Evolutionary conservation across 139 green algal genomes (phyloP), one percentile per base, ranked within the genome.

Genomic region (Chlorella ohadii): DNA sequence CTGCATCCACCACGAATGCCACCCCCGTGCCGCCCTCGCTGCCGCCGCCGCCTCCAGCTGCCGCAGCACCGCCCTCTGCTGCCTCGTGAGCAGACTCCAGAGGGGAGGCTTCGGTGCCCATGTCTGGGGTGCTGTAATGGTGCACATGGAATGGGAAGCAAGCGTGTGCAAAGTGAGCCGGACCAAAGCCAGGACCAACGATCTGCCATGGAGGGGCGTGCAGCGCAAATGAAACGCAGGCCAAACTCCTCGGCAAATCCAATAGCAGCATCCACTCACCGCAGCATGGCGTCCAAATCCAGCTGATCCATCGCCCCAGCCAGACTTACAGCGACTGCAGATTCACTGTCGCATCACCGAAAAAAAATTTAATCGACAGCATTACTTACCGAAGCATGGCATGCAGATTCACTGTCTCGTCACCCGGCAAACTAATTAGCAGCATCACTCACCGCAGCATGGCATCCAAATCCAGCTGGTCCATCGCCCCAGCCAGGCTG

Each of bases 1-100:
- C 95, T 3, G 94, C 90, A 86, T 99, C 96, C 76, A 99, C 92
- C 33, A 99, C 90, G 41, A 99, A 86, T 15, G 94, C 96, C 6
- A 98, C 83, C 7, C 89, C 91, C 5, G 51, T 81, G 4, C 75
- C 76, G 63, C 65, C 88, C 9, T 76, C 75, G 31, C 74, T 70
- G 28, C 56, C 59, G 38, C 39, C 56, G 13, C 13, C 64, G 16
- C 17, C 76, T 6, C 31, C 31, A 4, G 12, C 78, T 1, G 51
- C 51, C 2, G 51, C 51, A 59, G 51, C 51, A 13, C 51, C 51
- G 51, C 12, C 51, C 51, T 59, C 51, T 23, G 51, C 15, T 59
- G 51, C 2, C 68, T 47, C 68, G 34, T 75, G 68, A 12, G 68
- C 68, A 3, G 20, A 55, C 68, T 75, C 68, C 22, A 75, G 68